A percentile compares a stretch with the other conserved stretches of the same genome.
Conservation (phyloP, 306 rosid genomes). For the Glycine soja region DNA sequence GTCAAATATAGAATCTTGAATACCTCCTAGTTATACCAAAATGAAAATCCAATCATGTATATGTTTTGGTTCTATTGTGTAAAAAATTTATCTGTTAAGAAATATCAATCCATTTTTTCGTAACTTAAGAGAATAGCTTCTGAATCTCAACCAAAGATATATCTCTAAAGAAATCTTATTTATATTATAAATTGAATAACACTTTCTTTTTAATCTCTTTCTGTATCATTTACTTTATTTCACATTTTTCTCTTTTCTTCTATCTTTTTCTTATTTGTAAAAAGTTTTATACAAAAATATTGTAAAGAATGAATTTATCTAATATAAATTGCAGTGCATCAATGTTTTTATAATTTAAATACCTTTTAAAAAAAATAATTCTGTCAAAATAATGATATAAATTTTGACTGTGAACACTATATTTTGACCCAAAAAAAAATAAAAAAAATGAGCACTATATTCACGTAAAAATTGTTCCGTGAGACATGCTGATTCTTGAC, state of each 20-base stretch:
- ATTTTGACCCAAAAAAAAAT: neutral
- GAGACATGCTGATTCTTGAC: neutral
- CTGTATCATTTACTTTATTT: neutral
- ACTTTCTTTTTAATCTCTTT: neutral
- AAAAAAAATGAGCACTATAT: neutral
- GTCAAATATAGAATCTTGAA: too few relatives aligned
- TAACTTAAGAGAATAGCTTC: neutral
- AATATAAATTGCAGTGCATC: neutral
- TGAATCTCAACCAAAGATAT: too few relatives aligned
- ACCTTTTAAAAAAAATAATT: neutral
- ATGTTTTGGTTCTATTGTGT: too few relatives aligned
- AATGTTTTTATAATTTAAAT: neutral
- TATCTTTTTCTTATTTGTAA: neutral
- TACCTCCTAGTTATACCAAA: too few relatives aligned
- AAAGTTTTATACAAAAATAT: neutral
- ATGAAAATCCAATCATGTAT: too few relatives aligned
- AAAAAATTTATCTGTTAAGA: too few relatives aligned
- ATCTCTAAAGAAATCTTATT: neutral
- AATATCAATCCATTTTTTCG: too few relatives aligned
- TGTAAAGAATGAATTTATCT: neutral
- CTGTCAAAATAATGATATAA: too few relatives aligned
- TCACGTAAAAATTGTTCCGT: neutral
- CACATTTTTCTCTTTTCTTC: neutral
- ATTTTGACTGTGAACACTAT: neutral
- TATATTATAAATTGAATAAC: neutral